Evolutionary conservation across 2,329 filamentous ascomycete genomes (phyloP).

Genomic region (Botrytis porri): DNA sequence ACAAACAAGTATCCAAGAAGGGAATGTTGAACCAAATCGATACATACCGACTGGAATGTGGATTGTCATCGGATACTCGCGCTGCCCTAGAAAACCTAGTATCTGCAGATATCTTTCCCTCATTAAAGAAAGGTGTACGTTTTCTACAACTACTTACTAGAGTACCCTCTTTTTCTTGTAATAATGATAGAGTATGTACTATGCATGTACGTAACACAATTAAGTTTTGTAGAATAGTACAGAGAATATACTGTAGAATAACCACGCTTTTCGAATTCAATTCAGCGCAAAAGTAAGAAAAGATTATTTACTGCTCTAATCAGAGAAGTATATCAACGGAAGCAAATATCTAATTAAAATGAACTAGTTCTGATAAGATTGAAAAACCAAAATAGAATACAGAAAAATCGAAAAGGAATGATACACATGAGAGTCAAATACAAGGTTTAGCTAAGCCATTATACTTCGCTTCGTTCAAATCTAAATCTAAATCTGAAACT

Average conservation of each 20-base stretch:
- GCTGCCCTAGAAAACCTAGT: too few species aligned
- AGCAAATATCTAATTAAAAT: neutral
- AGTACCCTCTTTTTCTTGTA: neutral
- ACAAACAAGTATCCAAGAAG: neutral
- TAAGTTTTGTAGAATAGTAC: neutral
- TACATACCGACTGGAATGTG: neutral
- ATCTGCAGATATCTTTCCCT: too few species aligned
- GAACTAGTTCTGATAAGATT: neutral
- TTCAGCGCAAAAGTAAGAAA: neutral
- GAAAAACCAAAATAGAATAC: neutral
- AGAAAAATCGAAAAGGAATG: neutral
- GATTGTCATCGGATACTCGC: neutral
- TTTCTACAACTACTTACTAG: neutral
- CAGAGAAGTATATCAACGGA: neutral
- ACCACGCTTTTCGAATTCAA: neutral
- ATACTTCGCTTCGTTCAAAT: neutral
- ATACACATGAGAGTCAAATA: neutral
- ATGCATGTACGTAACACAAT: neutral
- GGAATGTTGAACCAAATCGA: neutral
- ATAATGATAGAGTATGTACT: neutral
- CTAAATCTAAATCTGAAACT: neutral
- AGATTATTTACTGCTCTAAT: neutral
- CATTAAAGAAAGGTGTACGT: too few species aligned
- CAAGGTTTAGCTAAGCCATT: neutral
- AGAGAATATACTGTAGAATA: neutral